These are phyloP conservation scores for Hypoxylon sp. DNA, from an alignment of 2,329 filamentous ascomycete species.

Conservation along the genomic window DNA sequence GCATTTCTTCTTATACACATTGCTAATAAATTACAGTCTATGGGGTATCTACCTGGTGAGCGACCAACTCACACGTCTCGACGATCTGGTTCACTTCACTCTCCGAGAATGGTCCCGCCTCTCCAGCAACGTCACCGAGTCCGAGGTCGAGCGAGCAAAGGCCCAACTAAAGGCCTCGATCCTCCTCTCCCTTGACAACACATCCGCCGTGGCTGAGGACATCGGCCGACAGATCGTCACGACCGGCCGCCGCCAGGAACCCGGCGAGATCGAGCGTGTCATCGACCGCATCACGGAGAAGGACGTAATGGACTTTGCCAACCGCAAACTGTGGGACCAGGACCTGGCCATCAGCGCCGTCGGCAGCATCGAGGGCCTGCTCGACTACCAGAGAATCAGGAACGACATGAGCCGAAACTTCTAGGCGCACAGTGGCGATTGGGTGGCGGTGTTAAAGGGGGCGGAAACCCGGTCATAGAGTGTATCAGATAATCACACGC, in stretches of 20 bases:
- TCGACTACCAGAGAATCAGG: constrained; percentile 84
- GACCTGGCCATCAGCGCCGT: constrained; percentile 95
- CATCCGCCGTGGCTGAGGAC: constrained; percentile 96
- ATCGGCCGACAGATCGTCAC: constrained; percentile 99
- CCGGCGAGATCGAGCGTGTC: constrained; percentile 93
- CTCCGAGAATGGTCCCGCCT: constrained; percentile 98
- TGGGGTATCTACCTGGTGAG: constrained; percentile 99
- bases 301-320: constrained; percentile 97
- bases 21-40: constrained; percentile 72
- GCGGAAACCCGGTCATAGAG: constrained; percentile 64
- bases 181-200: constrained; percentile 96
- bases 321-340: constrained; percentile 96
- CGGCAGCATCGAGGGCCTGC: constrained; percentile 88
- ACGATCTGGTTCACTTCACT: constrained; percentile 98
- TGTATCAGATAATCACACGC: constrained; percentile 69
- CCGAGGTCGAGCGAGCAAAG: constrained; percentile 98
- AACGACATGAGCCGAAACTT: constrained; percentile 90
- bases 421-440: constrained; percentile 54
- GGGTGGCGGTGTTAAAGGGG: constrained; percentile 53
- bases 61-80: constrained; percentile 87
- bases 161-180: constrained; percentile 99
- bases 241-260: constrained; percentile 90
- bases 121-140: constrained; percentile 86
- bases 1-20: neutral
- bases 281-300: constrained; percentile 93